Percentiles rank a stretch among this genome's conserved stretches.
Evolutionary conservation across 306 rosid species (phyloP).

Genomic region (Citrullus amarus): DNA sequence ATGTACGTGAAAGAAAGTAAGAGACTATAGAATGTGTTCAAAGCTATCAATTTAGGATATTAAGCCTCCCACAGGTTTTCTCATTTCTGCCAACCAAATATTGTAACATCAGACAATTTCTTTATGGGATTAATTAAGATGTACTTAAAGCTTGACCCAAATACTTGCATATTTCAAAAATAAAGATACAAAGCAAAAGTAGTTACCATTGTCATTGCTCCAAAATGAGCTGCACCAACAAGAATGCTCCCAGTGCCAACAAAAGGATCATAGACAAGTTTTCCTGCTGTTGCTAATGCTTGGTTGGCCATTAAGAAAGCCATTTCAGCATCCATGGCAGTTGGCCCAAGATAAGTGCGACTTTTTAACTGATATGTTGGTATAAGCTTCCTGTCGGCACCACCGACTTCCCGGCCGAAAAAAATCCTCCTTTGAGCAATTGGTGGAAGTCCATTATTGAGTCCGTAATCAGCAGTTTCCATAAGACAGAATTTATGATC

Average conservation of each 20-base stretch:
- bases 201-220: conserved; percentile 90
- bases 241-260: conserved; percentile 97
- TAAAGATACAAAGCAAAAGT: not conserved
- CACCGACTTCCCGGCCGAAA: conserved; percentile 90
- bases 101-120: not conserved
- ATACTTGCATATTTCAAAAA: not conserved
- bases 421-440: conserved; percentile 52
- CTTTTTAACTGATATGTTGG: conserved; percentile 94
- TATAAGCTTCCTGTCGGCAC: conserved; percentile 73
- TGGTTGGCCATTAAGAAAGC: conserved; percentile 97
- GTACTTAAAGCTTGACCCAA: too few relatives aligned
- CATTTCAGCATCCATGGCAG: conserved; percentile 99
- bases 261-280: conserved; percentile 83
- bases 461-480: conserved; percentile 66
- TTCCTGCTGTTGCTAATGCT: conserved; percentile 65
- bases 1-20: not conserved
- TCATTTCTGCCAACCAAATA: not conserved
- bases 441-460: conserved; percentile 88
- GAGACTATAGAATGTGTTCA: not conserved
- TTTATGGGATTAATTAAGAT: not conserved
- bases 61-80: not conserved
- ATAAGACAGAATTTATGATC: conserved; percentile 84
- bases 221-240: conserved; percentile 85
- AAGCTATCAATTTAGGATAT: not conserved
- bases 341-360: conserved; percentile 92